Evolutionary conservation across 208 protist species (phyloP), one percentile per base, ranked within the genome.

Genomic region (Porcisia hertigi): DNA sequence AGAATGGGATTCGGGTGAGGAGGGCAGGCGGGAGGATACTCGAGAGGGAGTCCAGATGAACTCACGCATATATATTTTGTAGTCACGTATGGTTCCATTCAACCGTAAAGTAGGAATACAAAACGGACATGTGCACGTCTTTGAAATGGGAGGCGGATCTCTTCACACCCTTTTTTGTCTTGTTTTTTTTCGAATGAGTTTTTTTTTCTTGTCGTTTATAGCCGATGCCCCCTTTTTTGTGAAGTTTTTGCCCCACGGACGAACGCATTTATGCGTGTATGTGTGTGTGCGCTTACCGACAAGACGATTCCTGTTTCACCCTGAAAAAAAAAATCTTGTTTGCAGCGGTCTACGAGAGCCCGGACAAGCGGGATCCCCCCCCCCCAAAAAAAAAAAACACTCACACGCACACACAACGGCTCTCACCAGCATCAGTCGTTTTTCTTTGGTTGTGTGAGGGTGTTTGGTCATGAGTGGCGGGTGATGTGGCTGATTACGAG

Each of bases 161-260:
- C 47, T 60, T 60, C 57, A 60, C 23, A 9, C 0, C 57, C 14
- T 60, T 66, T 55, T 53, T 69, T 43, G 72, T 76, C 57, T 53
- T 58, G 43, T 76, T 66, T 73, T 66, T 73, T 69, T 69, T 76
- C 58, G 20, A 41, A 58, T 57, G 41, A 8, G 14, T 58, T 30
- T 4, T 43, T 16, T 34, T 16, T 41, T 1, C 25, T 41, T 65
- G 30, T 0, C 5, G 8, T 41, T 25, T 18, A 20, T 20, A 3
- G 30, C 30, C 30, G 30, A 30, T 53, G 11, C 23, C 1, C n/a
- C 20, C 12, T 20, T 34, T 12, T 6, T 69, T 49, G 63, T 39
- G 11, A 23, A 12, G 41, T 69, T 39, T 69, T 4, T 47, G 36
- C 3, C 49, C 4, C 11, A 14, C 36, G 45, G 2, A 43, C 36